Percentiles rank a stretch among this genome's conserved stretches.
phyloP scores from a whole-genome alignment of 2,329 filamentous ascomycete genomes.

The Byssothecium circinans region DNA sequence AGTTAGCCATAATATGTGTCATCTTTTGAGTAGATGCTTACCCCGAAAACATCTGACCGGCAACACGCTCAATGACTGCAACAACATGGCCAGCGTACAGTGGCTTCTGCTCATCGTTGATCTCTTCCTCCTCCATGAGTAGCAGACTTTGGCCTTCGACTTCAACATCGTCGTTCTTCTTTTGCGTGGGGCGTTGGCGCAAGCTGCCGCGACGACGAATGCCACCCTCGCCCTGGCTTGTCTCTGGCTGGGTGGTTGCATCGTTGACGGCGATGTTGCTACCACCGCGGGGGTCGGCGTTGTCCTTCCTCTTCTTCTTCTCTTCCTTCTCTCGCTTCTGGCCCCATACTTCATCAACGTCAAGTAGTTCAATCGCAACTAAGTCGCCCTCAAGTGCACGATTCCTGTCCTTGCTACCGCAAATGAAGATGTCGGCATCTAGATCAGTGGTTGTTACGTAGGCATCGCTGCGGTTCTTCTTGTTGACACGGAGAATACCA shows the following conservation, averaged over 20 bases:
- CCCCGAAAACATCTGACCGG: constrained; percentile 97
- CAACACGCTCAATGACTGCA: constrained; percentile 93
- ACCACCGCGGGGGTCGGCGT: constrained; percentile 85
- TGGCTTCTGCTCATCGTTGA: constrained; percentile 97
- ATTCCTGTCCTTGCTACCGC: constrained; percentile 97
- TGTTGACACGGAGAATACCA: constrained; percentile 96
- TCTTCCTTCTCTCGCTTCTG: constrained; percentile 99
- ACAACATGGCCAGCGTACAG: constrained; percentile 97
- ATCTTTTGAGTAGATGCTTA: constrained; percentile 14
- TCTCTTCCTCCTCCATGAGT: constrained; percentile 96
- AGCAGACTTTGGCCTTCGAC: constrained; percentile 97
- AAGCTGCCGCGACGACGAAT: constrained; percentile 92
- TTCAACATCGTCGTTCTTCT: constrained; percentile 99
- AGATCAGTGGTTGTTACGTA: constrained; percentile 95
- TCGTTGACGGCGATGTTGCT: constrained; percentile 68
- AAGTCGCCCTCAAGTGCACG: constrained; percentile 94
- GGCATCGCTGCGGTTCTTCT: constrained; percentile 98
- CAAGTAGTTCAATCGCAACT: constrained; percentile 91
- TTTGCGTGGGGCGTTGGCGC: constrained; percentile 94
- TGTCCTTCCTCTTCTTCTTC: constrained; percentile 99
- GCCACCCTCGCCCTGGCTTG: constrained; percentile 74
- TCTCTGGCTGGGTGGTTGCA: constrained; percentile 57
- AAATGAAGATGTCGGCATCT: constrained; percentile 99
- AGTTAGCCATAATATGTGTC: constrained; percentile 12
- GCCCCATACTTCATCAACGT: constrained; percentile 97